These are phyloP conservation scores for Colletotrichum sp. DNA, from an alignment of 2,329 filamentous ascomycete species.

Conservation along the genomic window DNA sequence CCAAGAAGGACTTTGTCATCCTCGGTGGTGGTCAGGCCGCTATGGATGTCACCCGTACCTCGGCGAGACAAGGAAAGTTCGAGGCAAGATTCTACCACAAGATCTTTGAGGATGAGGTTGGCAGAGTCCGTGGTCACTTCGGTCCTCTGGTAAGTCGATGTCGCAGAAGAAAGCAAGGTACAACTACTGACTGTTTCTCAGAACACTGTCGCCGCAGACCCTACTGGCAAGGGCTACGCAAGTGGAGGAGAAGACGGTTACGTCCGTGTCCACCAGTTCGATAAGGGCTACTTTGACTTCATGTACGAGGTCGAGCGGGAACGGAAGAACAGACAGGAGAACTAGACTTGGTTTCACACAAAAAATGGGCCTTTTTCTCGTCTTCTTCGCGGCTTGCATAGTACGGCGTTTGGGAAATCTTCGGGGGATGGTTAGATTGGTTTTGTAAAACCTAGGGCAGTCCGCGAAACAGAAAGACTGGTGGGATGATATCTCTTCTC, in stretches of 20 bases:
- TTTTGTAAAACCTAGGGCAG: slow-evolving; percentile 23
- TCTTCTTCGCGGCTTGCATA: slow-evolving; percentile 42
- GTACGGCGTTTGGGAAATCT: slow-evolving; percentile 42
- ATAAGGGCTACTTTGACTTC: slow-evolving; percentile 98
- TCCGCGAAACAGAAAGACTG: slow-evolving; percentile 17
- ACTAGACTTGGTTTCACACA: slow-evolving; percentile 11
- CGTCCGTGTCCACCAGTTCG: slow-evolving; percentile 97
- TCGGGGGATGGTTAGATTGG: slow-evolving; percentile 22
- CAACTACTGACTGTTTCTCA: slow-evolving; percentile 24
- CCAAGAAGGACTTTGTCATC: slow-evolving; percentile 97
- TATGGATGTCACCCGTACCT: slow-evolving; percentile 97
- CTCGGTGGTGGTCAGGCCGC: slow-evolving; percentile 97
- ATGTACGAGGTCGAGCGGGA: slow-evolving; percentile 98
- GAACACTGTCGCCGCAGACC: slow-evolving; percentile 95
- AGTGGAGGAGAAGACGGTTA: slow-evolving; percentile 98
- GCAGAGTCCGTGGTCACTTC: slow-evolving; percentile 95
- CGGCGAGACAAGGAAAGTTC: slow-evolving; percentile 96
- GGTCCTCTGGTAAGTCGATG: slow-evolving; percentile 70
- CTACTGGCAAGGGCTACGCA: slow-evolving; percentile 89
- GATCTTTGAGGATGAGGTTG: slow-evolving; percentile 98
- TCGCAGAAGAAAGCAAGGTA: background rate
- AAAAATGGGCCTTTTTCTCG: slow-evolving; percentile 13
- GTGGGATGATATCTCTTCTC: slow-evolving; percentile 12
- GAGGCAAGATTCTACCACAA: slow-evolving; percentile 99
- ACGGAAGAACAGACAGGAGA: slow-evolving; percentile 48